Evolutionary conservation across 345 rosid genomes (phyloP).

Genomic region (Melaleuca quinquenervia): DNA sequence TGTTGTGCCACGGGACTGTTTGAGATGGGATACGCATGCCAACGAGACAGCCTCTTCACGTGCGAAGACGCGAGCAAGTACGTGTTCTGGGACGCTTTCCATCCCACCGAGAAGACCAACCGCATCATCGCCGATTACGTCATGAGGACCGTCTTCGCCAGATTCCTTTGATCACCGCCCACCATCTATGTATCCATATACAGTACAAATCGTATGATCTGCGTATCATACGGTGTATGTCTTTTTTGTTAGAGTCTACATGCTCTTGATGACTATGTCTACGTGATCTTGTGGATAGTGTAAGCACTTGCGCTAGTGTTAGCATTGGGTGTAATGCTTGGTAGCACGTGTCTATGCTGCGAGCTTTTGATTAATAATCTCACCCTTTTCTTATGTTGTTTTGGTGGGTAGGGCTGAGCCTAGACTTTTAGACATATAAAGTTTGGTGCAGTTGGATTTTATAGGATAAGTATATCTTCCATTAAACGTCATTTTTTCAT

Average conservation of each 20-base stretch:
- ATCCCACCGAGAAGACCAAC: constrained; percentile 26
- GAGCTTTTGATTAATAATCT: background rate
- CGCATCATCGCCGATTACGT: constrained; percentile 13
- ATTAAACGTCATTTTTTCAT: background rate
- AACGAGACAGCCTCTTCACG: constrained; percentile 11
- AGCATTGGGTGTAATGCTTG: background rate
- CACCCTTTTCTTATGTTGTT: background rate
- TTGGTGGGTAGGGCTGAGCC: background rate
- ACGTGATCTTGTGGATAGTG: background rate
- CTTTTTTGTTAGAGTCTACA: background rate
- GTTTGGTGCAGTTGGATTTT: background rate
- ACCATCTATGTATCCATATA: background rate
- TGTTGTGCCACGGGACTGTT: constrained; percentile 59
- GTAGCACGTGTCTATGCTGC: background rate
- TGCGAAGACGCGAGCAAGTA: constrained; percentile 51
- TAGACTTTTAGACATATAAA: background rate
- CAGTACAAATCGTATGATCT: background rate
- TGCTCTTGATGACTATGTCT: background rate
- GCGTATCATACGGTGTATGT: background rate
- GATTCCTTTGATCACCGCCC: constrained; percentile 2
- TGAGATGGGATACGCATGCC: constrained; percentile 60
- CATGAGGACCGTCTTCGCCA: constrained; percentile 4
- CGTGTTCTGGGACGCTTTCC: constrained; percentile 48
- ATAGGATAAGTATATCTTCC: background rate
- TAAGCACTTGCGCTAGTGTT: background rate